phyloP scores from a whole-genome alignment of 768 basidiomycete genomes.

The Lactarius akahatsu region DNA sequence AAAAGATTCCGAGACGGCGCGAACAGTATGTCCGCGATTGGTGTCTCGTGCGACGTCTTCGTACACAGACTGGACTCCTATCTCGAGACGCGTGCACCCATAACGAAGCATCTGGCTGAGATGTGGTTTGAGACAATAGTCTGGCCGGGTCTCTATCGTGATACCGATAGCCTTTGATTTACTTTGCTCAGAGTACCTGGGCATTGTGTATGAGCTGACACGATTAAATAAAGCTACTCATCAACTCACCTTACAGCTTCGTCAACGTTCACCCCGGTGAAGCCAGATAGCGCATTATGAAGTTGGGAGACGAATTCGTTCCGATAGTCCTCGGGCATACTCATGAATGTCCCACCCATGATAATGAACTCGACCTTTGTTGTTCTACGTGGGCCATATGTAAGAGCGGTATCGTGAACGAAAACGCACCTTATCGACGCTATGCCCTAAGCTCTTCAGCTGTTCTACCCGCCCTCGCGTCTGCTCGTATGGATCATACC shows the following conservation, averaged over 20 bases:
- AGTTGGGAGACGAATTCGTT: conserved; percentile 92
- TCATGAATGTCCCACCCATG: conserved; percentile 99
- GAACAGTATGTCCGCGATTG: conserved; percentile 97
- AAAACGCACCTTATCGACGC: conserved; percentile 81
- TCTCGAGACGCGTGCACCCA: conserved; percentile 96
- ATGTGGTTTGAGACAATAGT: conserved; percentile 97
- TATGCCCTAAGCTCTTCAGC: conserved; percentile 92
- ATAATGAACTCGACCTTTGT: conserved; percentile 78
- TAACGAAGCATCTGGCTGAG: conserved; percentile 98
- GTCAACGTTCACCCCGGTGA: conserved; percentile 89
- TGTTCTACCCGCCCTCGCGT: conserved; percentile 95
- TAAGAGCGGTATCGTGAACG: neutral
- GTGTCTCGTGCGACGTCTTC: conserved; percentile 99
- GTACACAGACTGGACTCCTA: conserved; percentile 98
- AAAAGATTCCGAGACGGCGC: conserved; percentile 94
- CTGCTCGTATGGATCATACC: conserved; percentile 97
- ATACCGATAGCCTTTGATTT: conserved; percentile 99
- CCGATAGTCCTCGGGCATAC: conserved; percentile 96
- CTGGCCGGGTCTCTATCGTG: conserved; percentile 97
- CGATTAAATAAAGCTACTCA: neutral
- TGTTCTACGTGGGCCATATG: neutral
- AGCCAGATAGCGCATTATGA: conserved; percentile 95
- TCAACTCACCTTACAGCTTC: conserved; percentile 80
- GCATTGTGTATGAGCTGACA: conserved; percentile 3
- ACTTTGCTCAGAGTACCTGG: conserved; percentile 92